phyloP scores from a whole-genome alignment of 2,329 filamentous ascomycete genomes.

The Aspergillus oerlinghausenensis region DNA sequence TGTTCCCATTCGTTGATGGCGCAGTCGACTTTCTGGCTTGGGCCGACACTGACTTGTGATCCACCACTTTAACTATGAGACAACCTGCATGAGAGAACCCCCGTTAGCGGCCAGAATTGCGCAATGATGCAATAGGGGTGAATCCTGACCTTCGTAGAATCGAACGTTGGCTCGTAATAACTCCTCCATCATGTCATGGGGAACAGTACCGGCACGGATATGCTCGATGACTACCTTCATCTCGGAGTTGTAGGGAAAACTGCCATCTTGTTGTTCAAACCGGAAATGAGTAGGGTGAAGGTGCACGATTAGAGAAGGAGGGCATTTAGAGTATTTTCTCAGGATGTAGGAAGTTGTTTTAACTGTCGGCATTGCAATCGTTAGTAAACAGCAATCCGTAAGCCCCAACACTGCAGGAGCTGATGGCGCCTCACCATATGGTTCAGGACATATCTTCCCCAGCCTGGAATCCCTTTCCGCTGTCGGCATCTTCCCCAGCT shows the following conservation, averaged over 20 bases:
- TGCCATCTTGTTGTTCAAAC: slow-evolving; percentile 91
- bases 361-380: slow-evolving; percentile 47
- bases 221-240: slow-evolving; percentile 81
- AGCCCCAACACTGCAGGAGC: slow-evolving; percentile 4
- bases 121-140: neutral
- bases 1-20: slow-evolving; percentile 56
- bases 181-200: slow-evolving; percentile 81
- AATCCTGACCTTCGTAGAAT: slow-evolving; percentile 73
- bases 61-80: slow-evolving; percentile 88
- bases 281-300: slow-evolving; percentile 81
- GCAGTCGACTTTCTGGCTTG: slow-evolving; percentile 55
- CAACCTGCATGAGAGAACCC: slow-evolving; percentile 50
- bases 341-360: slow-evolving; percentile 73
- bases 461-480: slow-evolving; percentile 30
- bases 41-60: slow-evolving; percentile 67
- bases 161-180: slow-evolving; percentile 66
- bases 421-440: slow-evolving; percentile 37
- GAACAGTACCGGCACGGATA: slow-evolving; percentile 69
- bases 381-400: slow-evolving; percentile 15
- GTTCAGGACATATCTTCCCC: slow-evolving; percentile 39
- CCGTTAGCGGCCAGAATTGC: slow-evolving; percentile 2
- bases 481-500: slow-evolving; percentile 28
- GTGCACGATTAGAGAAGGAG: slow-evolving; percentile 82
- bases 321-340: slow-evolving; percentile 67
- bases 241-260: slow-evolving; percentile 85